Conservation (phyloP, 2,329 filamentous ascomycete species). For the Aspergillus calidoustus region DNA sequence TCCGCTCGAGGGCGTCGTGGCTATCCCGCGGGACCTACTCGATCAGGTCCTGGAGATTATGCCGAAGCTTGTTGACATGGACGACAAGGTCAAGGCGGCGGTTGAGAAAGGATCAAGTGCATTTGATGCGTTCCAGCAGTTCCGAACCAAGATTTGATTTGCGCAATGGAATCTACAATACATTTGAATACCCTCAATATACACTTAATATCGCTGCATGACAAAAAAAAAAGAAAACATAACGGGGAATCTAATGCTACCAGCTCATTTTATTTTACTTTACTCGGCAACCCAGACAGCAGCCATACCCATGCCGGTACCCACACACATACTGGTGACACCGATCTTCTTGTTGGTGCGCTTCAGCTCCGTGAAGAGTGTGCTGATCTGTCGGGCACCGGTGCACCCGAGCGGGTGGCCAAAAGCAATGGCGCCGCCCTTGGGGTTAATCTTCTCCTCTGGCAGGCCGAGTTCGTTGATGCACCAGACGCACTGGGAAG, state of each 20-base stretch:
- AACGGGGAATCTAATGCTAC: slow-evolving; percentile 25
- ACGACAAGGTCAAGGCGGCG: slow-evolving; percentile 67
- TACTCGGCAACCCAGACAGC: slow-evolving; percentile 96
- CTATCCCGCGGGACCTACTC: slow-evolving; percentile 66
- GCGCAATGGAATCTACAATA: slow-evolving; percentile 19
- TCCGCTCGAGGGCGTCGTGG: slow-evolving; percentile 69
- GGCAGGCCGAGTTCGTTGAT: slow-evolving; percentile 84
- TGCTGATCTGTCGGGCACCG: slow-evolving; percentile 90
- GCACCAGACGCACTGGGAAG: slow-evolving; percentile 92
- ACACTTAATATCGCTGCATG: slow-evolving; percentile 22
- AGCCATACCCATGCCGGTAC: slow-evolving; percentile 97
- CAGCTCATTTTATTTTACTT: slow-evolving; percentile 32
- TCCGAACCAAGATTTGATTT: slow-evolving; percentile 42
- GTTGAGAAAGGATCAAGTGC: slow-evolving; percentile 67
- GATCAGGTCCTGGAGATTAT: slow-evolving; percentile 65
- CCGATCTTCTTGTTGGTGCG: slow-evolving; percentile 84
- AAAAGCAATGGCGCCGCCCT: slow-evolving; percentile 95
- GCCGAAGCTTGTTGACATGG: slow-evolving; percentile 57
- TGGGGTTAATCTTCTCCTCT: slow-evolving; percentile 89
- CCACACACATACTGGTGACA: slow-evolving; percentile 94
- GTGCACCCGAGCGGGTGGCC: slow-evolving; percentile 95
- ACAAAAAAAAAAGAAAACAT: slow-evolving; percentile 22
- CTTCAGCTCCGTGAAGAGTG: slow-evolving; percentile 86
- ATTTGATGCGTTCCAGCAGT: slow-evolving; percentile 67
- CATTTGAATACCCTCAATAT: slow-evolving; percentile 17